Base-by-base conservation (phyloP, 1,139 yeast genomes). In the Candida sojae region DNA sequence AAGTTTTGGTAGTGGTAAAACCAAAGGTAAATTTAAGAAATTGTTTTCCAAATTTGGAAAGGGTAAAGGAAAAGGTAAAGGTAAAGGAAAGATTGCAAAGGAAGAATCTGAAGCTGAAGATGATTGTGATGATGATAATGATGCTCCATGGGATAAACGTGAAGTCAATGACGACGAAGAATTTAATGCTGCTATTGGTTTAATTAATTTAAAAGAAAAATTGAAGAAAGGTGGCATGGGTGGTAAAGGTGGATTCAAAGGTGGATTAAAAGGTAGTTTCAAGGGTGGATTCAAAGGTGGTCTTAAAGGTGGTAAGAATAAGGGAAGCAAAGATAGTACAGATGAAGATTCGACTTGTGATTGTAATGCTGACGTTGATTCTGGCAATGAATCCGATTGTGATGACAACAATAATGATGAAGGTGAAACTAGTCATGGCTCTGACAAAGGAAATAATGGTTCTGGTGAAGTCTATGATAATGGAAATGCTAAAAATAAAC, bases 151-250 rank as follows among this genome's bases (percentile, higher is more conserved):
- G 42, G 13, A 35, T 21, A 42, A 35, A 26, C 39, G 45, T 33
- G 38, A 33, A 26, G 25, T 32, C 7, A 36, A 38, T 11, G 47
- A 33, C 21, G 47, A 44, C 4, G 31, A 33, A 23, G 32, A 32
- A 23, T 23, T 33, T 32, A 31, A n/a, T 26, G 43, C 37, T 41
- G 43, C 43, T 10, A 41, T 41, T 41, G 52, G 34, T 34, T 38
- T 49, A 29, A 37, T 37, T 11, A 46, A 46, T 37, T 43, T 44
- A 42, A 46, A 46, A 32, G 29, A 43, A 5, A 42, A 34, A 28
- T 39, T 45, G 36, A 44, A 34, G 17, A 39, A 44, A 33, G 43
- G 37, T 6, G 40, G 36, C 5, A n/a, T 40, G 30, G 46, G 47
- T 13, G 35, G 25, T 13, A 44, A 42, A 47, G 45, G 40, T 12